A percentile compares a stretch with the other conserved stretches of the same genome.
Evolutionary conservation across 768 basidiomycete species (phyloP).

Genomic region (Serendipita sp.): DNA sequence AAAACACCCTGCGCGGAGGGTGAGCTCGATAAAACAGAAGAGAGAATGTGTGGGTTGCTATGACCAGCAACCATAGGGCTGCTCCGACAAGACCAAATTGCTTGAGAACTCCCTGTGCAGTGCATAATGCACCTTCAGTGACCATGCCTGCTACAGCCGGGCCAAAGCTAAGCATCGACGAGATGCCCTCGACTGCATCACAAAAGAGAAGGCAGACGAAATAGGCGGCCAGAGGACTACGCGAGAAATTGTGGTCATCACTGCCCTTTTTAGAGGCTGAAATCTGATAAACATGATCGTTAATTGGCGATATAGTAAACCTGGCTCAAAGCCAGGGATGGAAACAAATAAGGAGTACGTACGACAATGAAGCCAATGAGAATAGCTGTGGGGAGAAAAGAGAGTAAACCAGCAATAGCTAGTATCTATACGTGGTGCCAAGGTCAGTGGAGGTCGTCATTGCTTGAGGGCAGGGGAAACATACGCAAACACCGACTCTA

Average conservation of each 20-base stretch:
- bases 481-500: too few relatives aligned
- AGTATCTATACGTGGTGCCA: not conserved
- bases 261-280: not conserved
- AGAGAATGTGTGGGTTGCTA: constrained; percentile 34
- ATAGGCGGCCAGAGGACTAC: not conserved
- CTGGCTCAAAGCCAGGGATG: not conserved
- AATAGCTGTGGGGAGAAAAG: not conserved
- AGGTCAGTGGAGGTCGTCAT: too few relatives aligned
- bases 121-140: not conserved
- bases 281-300: not conserved
- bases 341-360: not conserved
- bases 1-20: constrained; percentile 11
- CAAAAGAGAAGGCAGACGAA: not conserved
- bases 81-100: constrained; percentile 30
- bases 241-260: not conserved
- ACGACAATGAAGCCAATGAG: not conserved
- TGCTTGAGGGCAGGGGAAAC: too few relatives aligned
- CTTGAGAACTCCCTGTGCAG: constrained; percentile 21
- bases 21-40: constrained; percentile 29
- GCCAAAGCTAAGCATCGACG: not conserved
- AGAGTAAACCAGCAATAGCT: not conserved
- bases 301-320: not conserved
- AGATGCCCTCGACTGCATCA: not conserved
- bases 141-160: not conserved
- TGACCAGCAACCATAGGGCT: constrained; percentile 31